Evolutionary conservation across 768 basidiomycete species (phyloP), one percentile per base, ranked within the genome.

Genomic region (Polyporus arcularius): DNA sequence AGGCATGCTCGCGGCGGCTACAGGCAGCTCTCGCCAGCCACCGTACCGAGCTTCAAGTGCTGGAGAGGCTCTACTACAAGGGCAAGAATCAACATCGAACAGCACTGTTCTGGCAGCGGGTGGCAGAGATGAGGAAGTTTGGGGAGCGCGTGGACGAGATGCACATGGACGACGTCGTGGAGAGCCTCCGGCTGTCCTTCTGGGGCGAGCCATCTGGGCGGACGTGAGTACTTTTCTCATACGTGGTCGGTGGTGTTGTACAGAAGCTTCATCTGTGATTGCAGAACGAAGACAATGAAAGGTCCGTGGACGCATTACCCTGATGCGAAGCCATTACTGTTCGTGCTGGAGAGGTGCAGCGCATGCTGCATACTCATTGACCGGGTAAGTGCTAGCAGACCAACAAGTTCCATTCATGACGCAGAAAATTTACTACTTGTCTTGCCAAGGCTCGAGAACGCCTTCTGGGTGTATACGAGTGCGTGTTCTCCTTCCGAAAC

Each of bases 1-100:
- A 85, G 69, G 30, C 72, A 49, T 75, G 74, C 64, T 77, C 81
- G n/a, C 83, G 86, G 35, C 78, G 79, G 31, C 77, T 89, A 16
- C 81, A 80, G 49, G 68, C 76, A 42, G 74, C 76, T 11, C 65
- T 84, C 47, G 62, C 74, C 15, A 69, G 76, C 14, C 78, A 82
- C 43, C 65, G 73, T 3, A 78, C 82, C 30, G 89, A 91, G 66
- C 70, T 84, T 5, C 80, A 81, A 53, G 71, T 89, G 18, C 76
- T 92, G 39, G 84, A 87, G 65, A 79, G 87, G 61, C 70, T 92
- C 2, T 87, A 86, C 70, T 92, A 93, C 75, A 90, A 90, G 66
- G 85, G 84, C 63, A 90, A 88, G 68, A 93, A 92, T 65, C 91
- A 94, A 67, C 89, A 90, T 69, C 80, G 85, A 32, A 69, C 78